Base-by-base conservation (phyloP, 2,329 filamentous ascomycete genomes). In the Neonectria neomacrospora region DNA sequence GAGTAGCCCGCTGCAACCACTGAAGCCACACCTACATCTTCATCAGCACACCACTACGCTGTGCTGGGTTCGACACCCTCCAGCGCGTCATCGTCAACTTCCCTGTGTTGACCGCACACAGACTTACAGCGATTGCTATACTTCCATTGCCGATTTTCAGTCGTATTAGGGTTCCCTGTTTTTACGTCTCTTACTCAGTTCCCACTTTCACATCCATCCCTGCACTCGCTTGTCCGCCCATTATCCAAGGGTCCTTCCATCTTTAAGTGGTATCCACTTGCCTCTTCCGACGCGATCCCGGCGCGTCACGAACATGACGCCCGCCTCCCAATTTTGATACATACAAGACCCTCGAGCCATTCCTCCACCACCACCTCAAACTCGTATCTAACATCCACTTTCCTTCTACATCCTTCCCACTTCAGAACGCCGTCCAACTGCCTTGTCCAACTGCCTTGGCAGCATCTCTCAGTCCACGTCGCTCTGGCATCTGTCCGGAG, bases 271-370 rank as follows among this genome's bases (percentile, higher is more conserved):
- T 63, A 64, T 68, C 69, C 72, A 74, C 74, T 65, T 58, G 42
- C 54, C 65, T 64, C 58, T 66, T 65, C 74, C 65, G 71, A 77
- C 75, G 75, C 76, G 76, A 77, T 71, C 67, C 65, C 58, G 69
- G 75, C 76, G 76, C 75, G 77, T 79, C 78, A 79, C 77, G 78
- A 77, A 73, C 72, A 78, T 77, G 74, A 76, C 75, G 73, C 77
- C 77, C 66, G 76, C 76, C 76, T 75, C 75, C 71, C 71, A 61
- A 72, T 68, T 77, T 76, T 74, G 70, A 77, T 67, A 67, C 66
- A 53, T 68, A 67, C 68, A 65, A 66, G 67, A 48, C 63, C 66
- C 65, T 65, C 66, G 65, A 68, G 70, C 69, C 57, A 67, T 64
- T 53, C 53, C 42, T 34, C 52, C 23, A 14, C 37, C 53, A 37